A percentile compares a stretch with the other conserved stretches of the same genome.
Evolutionary conservation across 176 grass and related monocot genomes (phyloP).

Genomic region (Carex pumila): DNA sequence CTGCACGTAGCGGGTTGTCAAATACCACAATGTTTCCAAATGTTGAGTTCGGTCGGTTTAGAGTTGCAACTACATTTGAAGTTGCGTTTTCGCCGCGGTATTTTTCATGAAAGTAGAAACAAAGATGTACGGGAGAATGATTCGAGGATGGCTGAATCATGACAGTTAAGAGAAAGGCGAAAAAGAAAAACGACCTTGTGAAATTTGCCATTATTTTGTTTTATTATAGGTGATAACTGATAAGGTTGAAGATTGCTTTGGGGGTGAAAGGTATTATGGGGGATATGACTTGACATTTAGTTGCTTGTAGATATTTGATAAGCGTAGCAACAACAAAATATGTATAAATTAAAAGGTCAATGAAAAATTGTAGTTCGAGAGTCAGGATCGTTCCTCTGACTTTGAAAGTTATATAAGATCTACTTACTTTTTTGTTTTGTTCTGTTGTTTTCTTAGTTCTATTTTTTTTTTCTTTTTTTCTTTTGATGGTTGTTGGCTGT

Average conservation of each 20-base stretch:
- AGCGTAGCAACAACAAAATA: background rate
- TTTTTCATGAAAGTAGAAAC: constrained; percentile 23
- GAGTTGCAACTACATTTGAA: constrained; percentile 3
- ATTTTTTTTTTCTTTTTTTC: too few species aligned
- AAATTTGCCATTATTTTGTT: background rate
- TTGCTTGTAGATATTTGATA: background rate
- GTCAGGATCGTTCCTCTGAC: background rate
- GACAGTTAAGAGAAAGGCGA: background rate
- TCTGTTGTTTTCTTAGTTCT: too few species aligned
- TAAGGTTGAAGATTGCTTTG: background rate
- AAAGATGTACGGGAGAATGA: constrained; percentile 1
- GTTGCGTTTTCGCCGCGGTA: constrained; percentile 12
- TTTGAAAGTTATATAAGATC: background rate
- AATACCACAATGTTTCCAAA: constrained; percentile 23
- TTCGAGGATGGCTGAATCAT: background rate
- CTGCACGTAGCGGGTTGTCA: constrained; percentile 10
- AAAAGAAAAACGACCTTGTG: background rate
- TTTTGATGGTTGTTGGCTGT: too few species aligned
- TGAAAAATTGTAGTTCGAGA: background rate
- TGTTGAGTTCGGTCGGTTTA: constrained; percentile 12
- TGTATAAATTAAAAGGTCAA: background rate
- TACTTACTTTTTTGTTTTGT: too few species aligned
- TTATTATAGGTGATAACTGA: background rate
- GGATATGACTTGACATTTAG: background rate
- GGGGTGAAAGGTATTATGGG: background rate